Conservation (phyloP, 345 rosid species). For the Brassica rapa region DNA sequence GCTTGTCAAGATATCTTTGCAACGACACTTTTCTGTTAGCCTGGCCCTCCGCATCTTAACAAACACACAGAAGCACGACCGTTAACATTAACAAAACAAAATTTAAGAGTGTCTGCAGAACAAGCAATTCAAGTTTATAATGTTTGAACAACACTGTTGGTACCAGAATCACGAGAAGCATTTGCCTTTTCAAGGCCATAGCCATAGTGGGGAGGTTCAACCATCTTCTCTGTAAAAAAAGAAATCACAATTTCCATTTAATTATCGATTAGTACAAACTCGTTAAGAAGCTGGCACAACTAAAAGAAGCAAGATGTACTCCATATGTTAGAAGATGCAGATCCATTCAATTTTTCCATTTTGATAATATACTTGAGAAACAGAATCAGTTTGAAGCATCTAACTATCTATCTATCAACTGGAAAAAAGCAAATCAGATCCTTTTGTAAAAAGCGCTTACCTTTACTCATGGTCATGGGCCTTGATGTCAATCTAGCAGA, state of each 20-base stretch:
- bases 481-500: constrained; percentile 47
- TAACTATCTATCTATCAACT: constrained; percentile 8
- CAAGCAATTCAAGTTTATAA: constrained; percentile 1
- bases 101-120: neutral
- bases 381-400: constrained; percentile 19
- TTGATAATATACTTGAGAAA: neutral
- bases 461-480: constrained; percentile 52
- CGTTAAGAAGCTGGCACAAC: neutral
- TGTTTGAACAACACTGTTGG: neutral
- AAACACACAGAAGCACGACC: constrained; percentile 30
- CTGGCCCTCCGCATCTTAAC: constrained; percentile 67
- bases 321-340: neutral
- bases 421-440: constrained; percentile 18
- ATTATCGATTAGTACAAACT: neutral
- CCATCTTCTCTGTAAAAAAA: constrained; percentile 31
- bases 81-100: neutral
- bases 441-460: constrained; percentile 47
- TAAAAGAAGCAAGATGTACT: neutral
- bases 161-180: constrained; percentile 40
- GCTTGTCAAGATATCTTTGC: constrained; percentile 78
- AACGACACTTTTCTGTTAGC: constrained; percentile 60
- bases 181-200: constrained; percentile 31
- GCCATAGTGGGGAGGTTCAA: constrained; percentile 25
- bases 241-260: neutral
- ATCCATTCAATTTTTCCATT: constrained; percentile 8